Conservation (phyloP, 2,329 filamentous ascomycete genomes). For the Myriangium duriaei region DNA sequence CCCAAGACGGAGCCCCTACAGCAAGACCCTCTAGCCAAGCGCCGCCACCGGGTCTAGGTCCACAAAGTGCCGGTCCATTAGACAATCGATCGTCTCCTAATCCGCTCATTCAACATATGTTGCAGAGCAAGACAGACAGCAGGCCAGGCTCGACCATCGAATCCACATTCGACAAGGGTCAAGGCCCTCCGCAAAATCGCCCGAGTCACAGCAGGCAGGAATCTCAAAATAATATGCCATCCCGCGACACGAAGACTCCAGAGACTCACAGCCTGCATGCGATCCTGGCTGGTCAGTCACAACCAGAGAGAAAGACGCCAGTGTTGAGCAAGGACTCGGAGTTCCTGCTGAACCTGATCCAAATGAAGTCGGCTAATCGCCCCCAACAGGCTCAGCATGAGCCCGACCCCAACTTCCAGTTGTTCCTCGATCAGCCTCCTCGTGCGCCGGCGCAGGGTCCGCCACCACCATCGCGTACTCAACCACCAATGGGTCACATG, state of each 20-base stretch:
- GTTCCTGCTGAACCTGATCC: constrained; percentile 76
- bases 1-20: constrained; percentile 1
- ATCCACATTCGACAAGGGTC: background rate
- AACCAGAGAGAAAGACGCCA: constrained; percentile 28
- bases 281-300: constrained; percentile 28
- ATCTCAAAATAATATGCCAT: constrained; percentile 3
- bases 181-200: background rate
- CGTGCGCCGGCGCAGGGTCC: constrained; percentile 22
- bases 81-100: constrained; percentile 2
- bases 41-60: constrained; percentile 2
- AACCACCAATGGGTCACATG: constrained; percentile 21
- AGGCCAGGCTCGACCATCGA: background rate
- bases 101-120: constrained; percentile 3
- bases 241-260: constrained; percentile 10
- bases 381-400: constrained; percentile 19
- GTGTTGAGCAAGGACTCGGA: constrained; percentile 51
- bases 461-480: constrained; percentile 24
- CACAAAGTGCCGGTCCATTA: background rate
- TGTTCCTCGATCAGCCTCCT: constrained; percentile 22
- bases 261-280: constrained; percentile 21
- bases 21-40: background rate
- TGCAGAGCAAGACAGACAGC: constrained; percentile 2
- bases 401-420: constrained; percentile 20
- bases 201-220: constrained; percentile 5
- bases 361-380: constrained; percentile 28